A percentile compares a stretch with the other conserved stretches of the same genome.
phyloP scores from a whole-genome alignment of 805 yeast species.

The Lachancea dasiensis region DNA sequence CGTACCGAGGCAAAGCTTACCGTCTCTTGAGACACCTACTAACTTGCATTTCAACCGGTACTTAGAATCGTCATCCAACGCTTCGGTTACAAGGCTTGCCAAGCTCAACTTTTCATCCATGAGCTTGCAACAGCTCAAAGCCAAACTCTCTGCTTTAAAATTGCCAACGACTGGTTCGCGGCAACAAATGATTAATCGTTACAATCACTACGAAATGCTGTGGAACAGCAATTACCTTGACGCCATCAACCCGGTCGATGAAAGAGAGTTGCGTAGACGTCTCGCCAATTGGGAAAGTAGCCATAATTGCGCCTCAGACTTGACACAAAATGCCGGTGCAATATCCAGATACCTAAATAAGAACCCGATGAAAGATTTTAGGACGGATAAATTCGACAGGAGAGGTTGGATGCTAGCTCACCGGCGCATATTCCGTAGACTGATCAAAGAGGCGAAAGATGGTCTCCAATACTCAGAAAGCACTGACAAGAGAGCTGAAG shows the following conservation, averaged over 20 bases:
- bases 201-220: constrained; percentile 67
- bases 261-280: constrained; percentile 47
- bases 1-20: too few species aligned
- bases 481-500: too few species aligned
- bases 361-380: constrained; percentile 33
- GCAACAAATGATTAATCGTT: constrained; percentile 58
- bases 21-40: neutral
- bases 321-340: constrained; percentile 21
- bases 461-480: constrained; percentile 16
- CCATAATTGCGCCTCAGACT: constrained; percentile 14
- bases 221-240: constrained; percentile 76
- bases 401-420: constrained; percentile 39
- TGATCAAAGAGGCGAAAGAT: constrained; percentile 36
- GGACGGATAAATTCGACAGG: constrained; percentile 43
- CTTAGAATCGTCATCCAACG: constrained; percentile 29
- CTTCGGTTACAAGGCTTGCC: constrained; percentile 41
- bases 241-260: constrained; percentile 56
- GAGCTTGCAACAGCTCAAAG: constrained; percentile 53
- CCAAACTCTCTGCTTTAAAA: constrained; percentile 47
- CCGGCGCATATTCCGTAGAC: constrained; percentile 35
- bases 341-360: constrained; percentile 30
- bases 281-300: constrained; percentile 63
- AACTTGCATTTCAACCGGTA: constrained; percentile 56
- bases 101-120: constrained; percentile 60
- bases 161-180: constrained; percentile 61